Base-by-base conservation (phyloP, 371 early-diverging fungal species). In the Astathelohania contejeani region DNA sequence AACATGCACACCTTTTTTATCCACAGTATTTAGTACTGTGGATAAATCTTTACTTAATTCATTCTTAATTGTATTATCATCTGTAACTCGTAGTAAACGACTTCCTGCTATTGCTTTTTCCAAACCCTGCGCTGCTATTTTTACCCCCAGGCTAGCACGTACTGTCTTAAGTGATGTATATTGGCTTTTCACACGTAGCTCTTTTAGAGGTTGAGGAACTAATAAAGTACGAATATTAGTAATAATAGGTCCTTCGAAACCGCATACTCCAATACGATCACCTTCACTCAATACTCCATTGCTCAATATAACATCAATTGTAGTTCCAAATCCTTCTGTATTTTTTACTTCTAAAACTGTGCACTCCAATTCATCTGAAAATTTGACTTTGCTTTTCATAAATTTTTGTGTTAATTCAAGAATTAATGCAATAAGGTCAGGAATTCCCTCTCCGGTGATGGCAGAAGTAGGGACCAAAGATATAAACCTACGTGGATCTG, bases 321-420 rank as follows among this genome's bases (percentile, higher is more conserved):
- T 92, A 0, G 89, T 89, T 62, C 97, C 99, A 49, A 87, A 80
- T 62, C 99, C 99, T 77, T 97, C 97, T 67, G 90, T 83, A n/a
- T 90, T 90, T 79, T 96, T 93, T 63, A 95, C 94, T 80, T 98
- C 99, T 51, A 98, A 77, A 44, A 98, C 90, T 19, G 95, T 94
- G 78, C 92, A 90, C 78, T 96, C 91, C 16, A 93, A 78, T 69
- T 87, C 86, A 9, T 87, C 83, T 50, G 87, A 76, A 69, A 90
- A 93, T 86, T 88, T 93, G 52, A 96, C 78, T 62, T 83, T 77
- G 49, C 87, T 84, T 32, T 85, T 82, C 90, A 98, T 86, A 62
- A 89, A 82, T 43, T 80, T 80, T 76, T 93, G 91, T 0, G 92
- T 88, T 71, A 95, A 79, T 65, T 83, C 77, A 49, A 94, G 78